Conservation (phyloP, 352 stramenopile species). For the Proteromonas lacertae region DNA sequence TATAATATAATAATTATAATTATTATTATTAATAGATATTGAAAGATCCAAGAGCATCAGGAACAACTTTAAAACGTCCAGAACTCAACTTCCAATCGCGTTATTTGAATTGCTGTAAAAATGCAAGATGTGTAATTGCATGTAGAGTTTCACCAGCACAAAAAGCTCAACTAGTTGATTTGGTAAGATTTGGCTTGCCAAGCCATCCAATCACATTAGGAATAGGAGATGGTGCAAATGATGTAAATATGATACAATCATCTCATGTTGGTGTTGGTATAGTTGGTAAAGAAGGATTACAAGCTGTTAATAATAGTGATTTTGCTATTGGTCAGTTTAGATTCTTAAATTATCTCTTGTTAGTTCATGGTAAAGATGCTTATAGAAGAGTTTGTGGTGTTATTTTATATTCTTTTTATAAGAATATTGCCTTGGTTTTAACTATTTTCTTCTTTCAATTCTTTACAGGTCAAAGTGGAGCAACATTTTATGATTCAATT, state of each 20-base stretch:
- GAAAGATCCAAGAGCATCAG: no score
- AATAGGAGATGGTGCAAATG: no score
- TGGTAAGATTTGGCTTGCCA: slow-evolving; percentile 47
- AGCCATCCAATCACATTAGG: slow-evolving; percentile 29
- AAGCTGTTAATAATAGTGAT: slow-evolving; percentile 66
- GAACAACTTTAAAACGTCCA: no score
- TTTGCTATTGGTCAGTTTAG: no score
- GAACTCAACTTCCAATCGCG: slow-evolving; percentile 8
- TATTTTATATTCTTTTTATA: no score
- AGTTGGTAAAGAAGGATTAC: slow-evolving; percentile 57
- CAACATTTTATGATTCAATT: no score
- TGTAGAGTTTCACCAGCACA: slow-evolving; percentile 60
- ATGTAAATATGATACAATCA: slow-evolving; percentile 72
- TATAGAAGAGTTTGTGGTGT: slow-evolving; percentile 61
- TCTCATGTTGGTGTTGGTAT: slow-evolving; percentile 64
- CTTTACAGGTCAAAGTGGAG: slow-evolving; percentile 15
- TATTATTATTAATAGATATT: no score
- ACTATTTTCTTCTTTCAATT: slow-evolving; percentile 71
- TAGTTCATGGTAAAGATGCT: slow-evolving; percentile 63
- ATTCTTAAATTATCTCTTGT: slow-evolving; percentile 38
- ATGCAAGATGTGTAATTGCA: slow-evolving; percentile 57
- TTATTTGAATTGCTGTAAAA: no score
- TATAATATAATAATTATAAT: no score
- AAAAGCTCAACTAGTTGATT: slow-evolving; percentile 50
- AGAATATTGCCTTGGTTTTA: slow-evolving; percentile 65